Conservation (phyloP, 2,329 filamentous ascomycete genomes). For the Alternaria conjuncta region DNA sequence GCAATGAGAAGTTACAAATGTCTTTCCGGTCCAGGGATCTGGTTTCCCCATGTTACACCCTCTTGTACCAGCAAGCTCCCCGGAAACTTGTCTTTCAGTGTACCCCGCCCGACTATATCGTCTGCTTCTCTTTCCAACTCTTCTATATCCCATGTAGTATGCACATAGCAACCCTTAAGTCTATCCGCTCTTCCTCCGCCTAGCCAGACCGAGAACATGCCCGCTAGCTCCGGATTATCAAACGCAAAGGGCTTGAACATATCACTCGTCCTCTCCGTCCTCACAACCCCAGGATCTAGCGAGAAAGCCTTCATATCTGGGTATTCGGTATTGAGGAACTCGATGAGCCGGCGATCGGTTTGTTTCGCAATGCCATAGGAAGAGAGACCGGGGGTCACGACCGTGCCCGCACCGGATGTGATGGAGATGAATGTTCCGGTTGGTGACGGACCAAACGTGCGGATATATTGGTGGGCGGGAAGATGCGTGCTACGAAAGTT, state of each 20-base stretch:
- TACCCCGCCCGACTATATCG: background rate
- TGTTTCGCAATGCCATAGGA: background rate
- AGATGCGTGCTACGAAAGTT: slow-evolving; percentile 18
- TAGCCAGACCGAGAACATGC: background rate
- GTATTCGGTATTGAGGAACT: background rate
- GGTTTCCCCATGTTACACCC: background rate
- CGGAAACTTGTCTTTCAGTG: background rate
- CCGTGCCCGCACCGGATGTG: background rate
- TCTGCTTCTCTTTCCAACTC: background rate
- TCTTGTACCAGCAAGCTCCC: background rate
- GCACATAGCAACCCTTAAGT: background rate
- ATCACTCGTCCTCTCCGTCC: background rate
- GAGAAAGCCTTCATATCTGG: background rate
- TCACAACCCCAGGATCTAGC: background rate
- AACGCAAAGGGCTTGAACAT: background rate
- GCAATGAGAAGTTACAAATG: background rate
- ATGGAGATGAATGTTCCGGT: slow-evolving; percentile 3
- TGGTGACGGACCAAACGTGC: slow-evolving; percentile 1
- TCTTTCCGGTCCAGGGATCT: background rate
- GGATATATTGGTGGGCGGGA: slow-evolving; percentile 18
- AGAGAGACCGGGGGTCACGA: background rate
- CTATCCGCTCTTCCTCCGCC: background rate
- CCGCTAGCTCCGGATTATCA: background rate
- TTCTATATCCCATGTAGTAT: background rate
- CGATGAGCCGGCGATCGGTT: background rate